Conservation (phyloP, 169 alveolate genomes). For the Cryptosporidium ubiquitum region DNA sequence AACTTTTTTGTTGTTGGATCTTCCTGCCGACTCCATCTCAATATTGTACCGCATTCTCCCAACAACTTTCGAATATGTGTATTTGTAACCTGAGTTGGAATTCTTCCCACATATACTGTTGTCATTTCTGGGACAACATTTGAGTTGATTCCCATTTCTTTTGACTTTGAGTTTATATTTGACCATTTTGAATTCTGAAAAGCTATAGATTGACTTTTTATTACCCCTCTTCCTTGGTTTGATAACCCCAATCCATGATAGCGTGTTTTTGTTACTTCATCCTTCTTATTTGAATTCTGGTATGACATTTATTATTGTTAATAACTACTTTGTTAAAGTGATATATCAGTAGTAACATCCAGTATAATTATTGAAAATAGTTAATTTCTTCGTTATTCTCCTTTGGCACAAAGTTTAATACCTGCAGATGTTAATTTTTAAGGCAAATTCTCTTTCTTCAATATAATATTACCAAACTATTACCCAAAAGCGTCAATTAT, state of each 20-base stretch:
- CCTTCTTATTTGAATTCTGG: conserved; percentile 35
- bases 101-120: conserved; percentile 58
- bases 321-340: neutral
- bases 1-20: conserved; percentile 80
- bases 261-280: conserved; percentile 16
- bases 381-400: neutral
- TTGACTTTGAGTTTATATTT: conserved; percentile 29
- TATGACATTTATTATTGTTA: neutral
- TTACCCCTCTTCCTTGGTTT: conserved; percentile 59
- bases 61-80: conserved; percentile 25
- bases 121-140: conserved; percentile 52
- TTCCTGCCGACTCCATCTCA: conserved; percentile 79
- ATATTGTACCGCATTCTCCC: conserved; percentile 76
- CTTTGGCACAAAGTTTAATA: neutral
- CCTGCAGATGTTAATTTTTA: neutral
- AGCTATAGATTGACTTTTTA: conserved; percentile 54
- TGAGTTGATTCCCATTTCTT: neutral
- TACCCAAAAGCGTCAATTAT: neutral
- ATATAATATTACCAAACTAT: neutral
- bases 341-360: neutral
- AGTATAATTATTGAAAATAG: too few relatives aligned
- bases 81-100: conserved; percentile 33
- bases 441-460: neutral
- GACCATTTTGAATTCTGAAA: conserved; percentile 73
- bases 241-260: conserved; percentile 50